phyloP scores from a whole-genome alignment of 148 eudicot species.

The Rhododendron simsii region DNA sequence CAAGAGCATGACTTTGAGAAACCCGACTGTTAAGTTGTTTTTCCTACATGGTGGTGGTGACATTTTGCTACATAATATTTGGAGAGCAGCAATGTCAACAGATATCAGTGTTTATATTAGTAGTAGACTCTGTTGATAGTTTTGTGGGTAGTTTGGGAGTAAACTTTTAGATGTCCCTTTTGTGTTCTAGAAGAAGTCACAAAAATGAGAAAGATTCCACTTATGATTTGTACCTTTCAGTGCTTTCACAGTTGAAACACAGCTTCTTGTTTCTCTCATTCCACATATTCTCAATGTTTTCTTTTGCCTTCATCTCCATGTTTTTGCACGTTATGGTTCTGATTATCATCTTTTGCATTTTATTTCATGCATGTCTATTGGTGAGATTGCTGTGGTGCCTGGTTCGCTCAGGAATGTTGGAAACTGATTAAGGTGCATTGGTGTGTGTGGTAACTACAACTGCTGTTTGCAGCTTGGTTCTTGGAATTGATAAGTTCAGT shows the following conservation, averaged over 20 bases:
- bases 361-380: too few species aligned
- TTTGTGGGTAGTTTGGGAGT: not conserved
- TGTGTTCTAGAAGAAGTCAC: not conserved
- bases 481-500: too few species aligned
- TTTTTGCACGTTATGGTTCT: too few species aligned
- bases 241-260: not conserved
- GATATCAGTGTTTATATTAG: not conserved
- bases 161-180: not conserved
- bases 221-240: conserved; percentile 2
- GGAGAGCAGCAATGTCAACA: too few species aligned
- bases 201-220: conserved; percentile 4
- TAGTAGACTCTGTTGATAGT: not conserved
- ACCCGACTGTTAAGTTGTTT: conserved; percentile 20
- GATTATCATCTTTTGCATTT: too few species aligned
- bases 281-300: not conserved
- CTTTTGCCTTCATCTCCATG: too few species aligned
- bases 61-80: conserved; percentile 17
- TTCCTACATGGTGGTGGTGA: conserved; percentile 20
- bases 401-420: too few species aligned
- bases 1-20: conserved; percentile 37
- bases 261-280: not conserved
- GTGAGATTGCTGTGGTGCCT: too few species aligned
- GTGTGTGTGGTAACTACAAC: too few species aligned
- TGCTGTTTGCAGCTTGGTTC: too few species aligned
- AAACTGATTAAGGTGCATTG: too few species aligned